These are phyloP conservation scores for Ustilaginoidea virens DNA, from an alignment of 2,329 filamentous ascomycete genomes.

Conservation along the genomic window DNA sequence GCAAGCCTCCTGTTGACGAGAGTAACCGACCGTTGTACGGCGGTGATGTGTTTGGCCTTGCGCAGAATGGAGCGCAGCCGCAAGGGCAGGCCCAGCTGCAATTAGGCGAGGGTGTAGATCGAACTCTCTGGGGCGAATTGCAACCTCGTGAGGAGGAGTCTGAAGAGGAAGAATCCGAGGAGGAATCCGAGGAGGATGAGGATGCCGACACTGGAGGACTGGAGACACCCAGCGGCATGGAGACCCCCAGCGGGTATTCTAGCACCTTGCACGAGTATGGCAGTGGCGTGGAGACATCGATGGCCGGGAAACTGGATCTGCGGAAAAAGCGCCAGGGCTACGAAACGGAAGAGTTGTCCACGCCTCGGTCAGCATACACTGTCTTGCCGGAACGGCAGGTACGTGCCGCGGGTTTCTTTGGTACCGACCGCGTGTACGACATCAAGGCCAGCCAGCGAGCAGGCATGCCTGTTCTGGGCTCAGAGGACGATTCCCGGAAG, in stretches of 20 bases:
- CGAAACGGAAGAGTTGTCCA: slow-evolving; percentile 68
- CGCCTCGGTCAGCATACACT: slow-evolving; percentile 70
- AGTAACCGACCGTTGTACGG: slow-evolving; percentile 83
- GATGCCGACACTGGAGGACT: slow-evolving; percentile 49
- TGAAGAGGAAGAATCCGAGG: slow-evolving; percentile 42
- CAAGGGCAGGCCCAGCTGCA: slow-evolving; percentile 23
- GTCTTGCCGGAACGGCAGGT: slow-evolving; percentile 81
- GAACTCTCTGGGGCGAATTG: slow-evolving; percentile 81
- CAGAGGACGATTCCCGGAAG: slow-evolving; percentile 63
- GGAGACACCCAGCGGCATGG: slow-evolving; percentile 61
- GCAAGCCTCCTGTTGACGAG: slow-evolving; percentile 89
- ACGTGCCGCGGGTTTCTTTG: slow-evolving; percentile 84
- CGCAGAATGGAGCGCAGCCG: slow-evolving; percentile 20
- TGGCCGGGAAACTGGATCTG: slow-evolving; percentile 78
- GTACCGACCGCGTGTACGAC: slow-evolving; percentile 87
- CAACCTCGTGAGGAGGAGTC: slow-evolving; percentile 65
- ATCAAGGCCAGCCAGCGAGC: slow-evolving; percentile 40
- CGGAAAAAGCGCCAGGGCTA: slow-evolving; percentile 70
- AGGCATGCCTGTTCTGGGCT: slow-evolving; percentile 58
- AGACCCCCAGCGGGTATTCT: slow-evolving; percentile 67
- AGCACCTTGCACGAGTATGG: slow-evolving; percentile 71
- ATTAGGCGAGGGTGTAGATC: slow-evolving; percentile 67
- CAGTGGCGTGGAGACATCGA: slow-evolving; percentile 53
- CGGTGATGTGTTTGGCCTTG: slow-evolving; percentile 83
- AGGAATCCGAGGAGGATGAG: slow-evolving; percentile 23